Evolutionary conservation across 2,329 filamentous ascomycete genomes (phyloP), one percentile per base, ranked within the genome.

Genomic region (Cytospora mali): DNA sequence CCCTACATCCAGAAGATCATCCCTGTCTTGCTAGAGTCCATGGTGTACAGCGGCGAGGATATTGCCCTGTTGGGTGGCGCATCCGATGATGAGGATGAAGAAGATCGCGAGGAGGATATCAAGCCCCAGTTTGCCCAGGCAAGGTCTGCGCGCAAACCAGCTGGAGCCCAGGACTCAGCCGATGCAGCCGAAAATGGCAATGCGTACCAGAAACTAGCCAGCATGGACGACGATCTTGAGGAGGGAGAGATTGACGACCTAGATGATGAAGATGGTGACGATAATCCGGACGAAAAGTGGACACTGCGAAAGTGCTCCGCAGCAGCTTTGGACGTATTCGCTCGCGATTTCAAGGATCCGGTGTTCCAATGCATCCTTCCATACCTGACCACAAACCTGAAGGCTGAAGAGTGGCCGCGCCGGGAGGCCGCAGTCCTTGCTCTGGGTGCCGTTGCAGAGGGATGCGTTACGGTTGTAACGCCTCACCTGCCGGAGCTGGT

Each of bases 231-330:
- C 65, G 89, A 93, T 52, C 77, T 93, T 7, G 94, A 94, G 70
- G 94, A 97, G 66, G 94, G 93, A 42, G 93, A 97, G 74, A 87
- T 97, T 50, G 90, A 89, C 42, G 86, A 88, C n/a, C 80, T 84
- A 53, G 84, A 90, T 48, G 88, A 89, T 42, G 84, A 88, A 61
- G 90, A 91, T 54, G 92, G 93, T 53, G 92, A 92, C 66, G 85
- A 84, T 55, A 92, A 93, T 69, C 92, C 92, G 0, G 95, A 98
- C 74, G 92, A 96, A 74, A 86, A 88, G 69, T 99, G 95, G 95
- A 98, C 94, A 60, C 81, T 99, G 58, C 88, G 95, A 66, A 99
- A 99, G 78, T 98, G 95, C 79, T 98, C 95, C 42, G 95, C 95
- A 9, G 95, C 95, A 14, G 93, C 95, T 10, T 82, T 99, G 48